Evolutionary conservation across 352 stramenopile genomes (phyloP), one percentile per base, ranked within the genome.

Genomic region (Globisporangium emineosum): DNA sequence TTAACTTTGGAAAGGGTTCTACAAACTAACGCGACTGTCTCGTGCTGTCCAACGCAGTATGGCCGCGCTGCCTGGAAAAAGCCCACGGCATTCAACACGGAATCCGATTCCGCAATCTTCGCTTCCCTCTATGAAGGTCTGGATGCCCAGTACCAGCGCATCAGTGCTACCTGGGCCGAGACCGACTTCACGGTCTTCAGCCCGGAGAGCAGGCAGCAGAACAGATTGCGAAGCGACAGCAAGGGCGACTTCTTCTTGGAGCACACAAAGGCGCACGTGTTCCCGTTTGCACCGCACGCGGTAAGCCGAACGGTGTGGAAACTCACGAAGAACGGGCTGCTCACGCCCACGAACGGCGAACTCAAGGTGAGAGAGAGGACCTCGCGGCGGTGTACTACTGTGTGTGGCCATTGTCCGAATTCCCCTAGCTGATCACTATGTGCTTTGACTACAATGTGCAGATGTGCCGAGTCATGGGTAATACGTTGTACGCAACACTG

Each of bases 121-220:
- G 60, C 71, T 5, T 67, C 67, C 10, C 69, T 79, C n/a, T 52
- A 49, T 12, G 55, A 60, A 15, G 65, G 72, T 54, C 51, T 76
- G n/a, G 54, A 67, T 8, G 56, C 45, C 33, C 65, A 72, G 62
- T 68, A 74, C 21, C 55, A 62, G 56, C 61, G 67, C 6, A 62
- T 58, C 3, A 29, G 64, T 30, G 29, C 17, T n/a, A 51, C 76
- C 12, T 74, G 67, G 51, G 62, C 33, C 13, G 63, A 67, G 10
- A 42, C 49, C 1, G 29, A 49, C 23, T 74, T 78, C 23, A 49
- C 64, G 40, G 60, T 50, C 25, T n/a, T 8, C 17, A 56, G 63
- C 6, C 0, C 17, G 23, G 30, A 27, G 43, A 6, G 17, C n/a
- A n/a, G n/a, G n/a, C n/a, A 2, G 21, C 30, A 47, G 17, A 23